A percentile compares a stretch with the other conserved stretches of the same genome.
These are phyloP conservation scores for Psilocybe sp. DNA, from an alignment of 768 basidiomycete species.

Conservation along the genomic window DNA sequence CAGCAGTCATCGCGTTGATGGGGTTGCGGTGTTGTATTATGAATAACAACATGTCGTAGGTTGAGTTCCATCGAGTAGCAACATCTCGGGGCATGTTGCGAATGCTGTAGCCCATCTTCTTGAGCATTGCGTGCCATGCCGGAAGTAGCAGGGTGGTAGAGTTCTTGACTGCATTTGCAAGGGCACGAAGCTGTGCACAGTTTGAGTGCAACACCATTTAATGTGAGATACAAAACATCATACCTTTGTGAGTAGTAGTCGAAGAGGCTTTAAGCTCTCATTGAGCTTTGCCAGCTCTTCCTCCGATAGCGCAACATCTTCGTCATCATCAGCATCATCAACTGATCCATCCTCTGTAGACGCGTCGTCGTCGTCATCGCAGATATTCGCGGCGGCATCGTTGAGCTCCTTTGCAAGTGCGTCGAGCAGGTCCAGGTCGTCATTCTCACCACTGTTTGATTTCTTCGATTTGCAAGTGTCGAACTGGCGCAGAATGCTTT, in stretches of 20 bases:
- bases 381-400: background rate
- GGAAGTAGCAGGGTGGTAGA: no score
- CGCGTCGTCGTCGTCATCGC: background rate
- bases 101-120: no score
- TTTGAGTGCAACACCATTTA: no score
- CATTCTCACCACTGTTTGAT: background rate
- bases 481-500: background rate
- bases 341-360: background rate
- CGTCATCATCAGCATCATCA: background rate
- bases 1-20: no score
- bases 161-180: no score
- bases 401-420: background rate
- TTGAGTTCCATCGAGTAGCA: no score
- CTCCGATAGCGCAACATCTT: background rate
- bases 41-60: no score
- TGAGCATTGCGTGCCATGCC: no score
- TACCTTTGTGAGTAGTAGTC: background rate
- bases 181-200: no score
- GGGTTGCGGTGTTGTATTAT: no score
- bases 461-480: background rate
- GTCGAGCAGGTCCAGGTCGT: background rate
- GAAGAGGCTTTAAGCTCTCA: background rate
- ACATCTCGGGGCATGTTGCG: no score
- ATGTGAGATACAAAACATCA: no score
- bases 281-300: background rate